Base-by-base conservation (phyloP, 2,329 filamentous ascomycete genomes). In the Alternaria metachromatica region DNA sequence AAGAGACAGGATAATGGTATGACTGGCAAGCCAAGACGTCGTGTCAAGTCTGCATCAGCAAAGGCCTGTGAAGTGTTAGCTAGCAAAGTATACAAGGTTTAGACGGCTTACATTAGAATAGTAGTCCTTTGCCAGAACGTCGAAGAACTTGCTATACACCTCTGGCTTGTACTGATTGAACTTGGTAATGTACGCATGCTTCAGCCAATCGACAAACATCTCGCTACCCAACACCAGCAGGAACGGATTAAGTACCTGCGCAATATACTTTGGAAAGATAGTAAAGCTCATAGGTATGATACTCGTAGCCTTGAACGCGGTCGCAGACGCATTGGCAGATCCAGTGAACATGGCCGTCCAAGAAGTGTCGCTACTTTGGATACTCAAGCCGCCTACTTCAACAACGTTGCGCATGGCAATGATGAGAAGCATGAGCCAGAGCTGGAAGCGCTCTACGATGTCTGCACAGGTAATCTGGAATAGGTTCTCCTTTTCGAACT, bases 401-500 rank as follows among this genome's bases (percentile, higher is more conserved):
- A 99, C 94, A 44, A 99, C 91, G 76, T 99, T 99, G 58, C 96
- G 92, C 80, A 97, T 90, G 9, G 93, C 96, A 65, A 99, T 98
- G 76, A 99, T 97, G 67, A 96, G 87, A 2, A 99, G 87, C 90
- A 99, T 98, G 50, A 99, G 88, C 93, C 95, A 98, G 2, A 99
- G 87, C 76, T 99, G 96, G 74, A 99, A 99, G 1, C 96, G 89
- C 81, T 99, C 96, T 2, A 99, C 96, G 33, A 99, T 91, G 77
- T 99, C 96, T 5, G 96, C 95, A 70, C 96, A 99, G 0, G 95
- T 97, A 13, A 99, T 86, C 78, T 99, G 96, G 77, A 99, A 99
- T 0, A 97, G 84, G 69, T 97, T 98, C 76, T 99, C 96, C 79
- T 97, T 98, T 74, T 99, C 96, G 67, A 98, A 97, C 64, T 95